Percentiles rank a stretch among this genome's conserved stretches.
phyloP scores from a whole-genome alignment of 352 stramenopile genomes.

The Phytophthora pistaciae region DNA sequence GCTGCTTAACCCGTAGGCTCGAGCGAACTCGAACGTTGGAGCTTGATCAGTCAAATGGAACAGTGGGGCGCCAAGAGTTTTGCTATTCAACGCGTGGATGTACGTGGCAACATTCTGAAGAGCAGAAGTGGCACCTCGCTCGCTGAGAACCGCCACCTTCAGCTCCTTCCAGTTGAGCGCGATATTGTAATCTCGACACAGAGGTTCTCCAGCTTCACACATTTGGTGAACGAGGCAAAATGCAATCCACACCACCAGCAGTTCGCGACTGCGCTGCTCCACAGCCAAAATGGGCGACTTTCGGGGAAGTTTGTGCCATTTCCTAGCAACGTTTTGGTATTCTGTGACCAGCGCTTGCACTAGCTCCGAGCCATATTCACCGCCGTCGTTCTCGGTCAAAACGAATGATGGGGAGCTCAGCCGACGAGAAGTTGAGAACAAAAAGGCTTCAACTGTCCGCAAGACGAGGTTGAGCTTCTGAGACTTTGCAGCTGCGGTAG shows the following conservation, averaged over 20 bases:
- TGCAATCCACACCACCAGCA: conserved; percentile 53
- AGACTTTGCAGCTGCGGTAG: neutral
- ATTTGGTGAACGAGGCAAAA: conserved; percentile 53
- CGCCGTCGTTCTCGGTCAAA: neutral
- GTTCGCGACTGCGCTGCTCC: conserved; percentile 47
- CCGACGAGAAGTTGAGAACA: conserved; percentile 23
- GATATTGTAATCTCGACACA: conserved; percentile 48
- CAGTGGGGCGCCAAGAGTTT: conserved; percentile 15
- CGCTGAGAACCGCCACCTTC: conserved; percentile 40
- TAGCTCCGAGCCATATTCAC: conserved; percentile 10
- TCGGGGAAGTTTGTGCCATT: conserved; percentile 26
- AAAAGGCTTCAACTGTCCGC: conserved; percentile 40
- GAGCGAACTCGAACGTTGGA: conserved; percentile 49
- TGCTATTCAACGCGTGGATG: conserved; percentile 46
- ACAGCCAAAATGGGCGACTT: conserved; percentile 31
- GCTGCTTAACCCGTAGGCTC: conserved; percentile 26
- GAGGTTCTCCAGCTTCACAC: conserved; percentile 7
- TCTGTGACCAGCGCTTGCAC: conserved; percentile 22
- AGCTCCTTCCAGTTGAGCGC: conserved; percentile 51
- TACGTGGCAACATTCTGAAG: conserved; percentile 43
- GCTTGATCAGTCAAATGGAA: conserved; percentile 52
- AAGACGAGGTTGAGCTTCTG: conserved; percentile 31
- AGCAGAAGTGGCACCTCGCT: conserved; percentile 36
- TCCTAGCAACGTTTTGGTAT: conserved; percentile 13
- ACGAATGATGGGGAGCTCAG: conserved; percentile 3